A percentile compares a stretch with the other conserved stretches of the same genome.
These are phyloP conservation scores for Chlamydomonas schloesseri DNA, from an alignment of 139 green algal species.

Conservation along the genomic window DNA sequence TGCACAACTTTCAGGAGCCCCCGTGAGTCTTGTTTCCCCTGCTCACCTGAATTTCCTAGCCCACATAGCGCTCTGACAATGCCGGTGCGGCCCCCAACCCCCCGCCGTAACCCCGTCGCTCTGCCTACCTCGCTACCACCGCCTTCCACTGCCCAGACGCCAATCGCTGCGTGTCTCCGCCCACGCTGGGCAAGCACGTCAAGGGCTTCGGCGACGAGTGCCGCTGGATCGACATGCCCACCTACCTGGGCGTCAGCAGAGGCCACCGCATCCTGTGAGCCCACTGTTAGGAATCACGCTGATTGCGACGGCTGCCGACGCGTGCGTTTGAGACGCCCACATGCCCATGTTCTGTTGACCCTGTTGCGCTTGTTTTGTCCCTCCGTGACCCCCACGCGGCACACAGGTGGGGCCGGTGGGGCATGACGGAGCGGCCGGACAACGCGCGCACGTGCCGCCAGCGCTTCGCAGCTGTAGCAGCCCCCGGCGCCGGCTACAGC, in stretches of 20 bases:
- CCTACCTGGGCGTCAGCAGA: not conserved
- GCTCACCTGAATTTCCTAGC: no score
- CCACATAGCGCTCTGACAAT: no score
- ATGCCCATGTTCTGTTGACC: no score
- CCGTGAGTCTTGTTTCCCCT: no score
- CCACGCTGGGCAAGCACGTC: not conserved
- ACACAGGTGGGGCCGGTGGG: conserved; percentile 15
- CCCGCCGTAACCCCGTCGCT: no score
- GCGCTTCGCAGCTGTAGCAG: not conserved
- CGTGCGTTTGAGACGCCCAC: no score
- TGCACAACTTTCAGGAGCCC: no score
- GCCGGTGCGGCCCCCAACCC: no score
- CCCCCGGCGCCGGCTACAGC: not conserved
- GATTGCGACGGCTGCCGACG: no score
- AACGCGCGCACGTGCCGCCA: not conserved
- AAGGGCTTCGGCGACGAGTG: conserved; percentile 21
- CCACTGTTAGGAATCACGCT: no score
- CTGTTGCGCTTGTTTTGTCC: no score
- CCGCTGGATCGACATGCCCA: conserved; percentile 15
- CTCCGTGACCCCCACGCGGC: no score
- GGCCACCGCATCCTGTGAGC: conserved; percentile 17
- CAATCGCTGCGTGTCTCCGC: not conserved
- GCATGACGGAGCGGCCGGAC: not conserved
- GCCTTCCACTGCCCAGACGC: not conserved
- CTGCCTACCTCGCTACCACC: not conserved